Conservation (phyloP, 192 early-diverging fungal species). For the Pilobolus umbonatus region DNA sequence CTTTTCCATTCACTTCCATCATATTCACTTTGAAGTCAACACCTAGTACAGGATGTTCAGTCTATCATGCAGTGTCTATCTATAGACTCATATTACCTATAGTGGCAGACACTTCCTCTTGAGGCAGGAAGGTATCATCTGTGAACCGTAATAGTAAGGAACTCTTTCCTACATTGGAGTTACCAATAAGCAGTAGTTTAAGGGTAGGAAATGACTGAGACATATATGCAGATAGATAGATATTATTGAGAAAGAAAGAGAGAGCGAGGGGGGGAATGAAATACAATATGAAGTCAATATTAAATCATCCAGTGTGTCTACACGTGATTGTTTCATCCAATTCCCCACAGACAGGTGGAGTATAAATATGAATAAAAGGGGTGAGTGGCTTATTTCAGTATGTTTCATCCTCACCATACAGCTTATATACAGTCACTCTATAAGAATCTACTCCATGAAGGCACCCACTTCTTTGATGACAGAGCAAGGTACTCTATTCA, state of each 20-base stretch:
- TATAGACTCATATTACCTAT: slow-evolving; percentile 49
- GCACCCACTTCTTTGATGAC: slow-evolving; percentile 30
- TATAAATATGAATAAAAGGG: too few species aligned
- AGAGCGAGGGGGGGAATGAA: too few species aligned
- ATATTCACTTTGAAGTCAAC: slow-evolving; percentile 98
- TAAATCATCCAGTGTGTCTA: too few species aligned
- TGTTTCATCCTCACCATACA: neutral
- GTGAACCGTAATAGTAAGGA: slow-evolving; percentile 90
- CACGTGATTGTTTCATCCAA: too few species aligned
- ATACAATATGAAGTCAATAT: too few species aligned
- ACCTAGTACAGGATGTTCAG: slow-evolving; percentile 70
- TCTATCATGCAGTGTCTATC: neutral
- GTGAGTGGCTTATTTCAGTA: too few species aligned
- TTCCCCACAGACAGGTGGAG: too few species aligned
- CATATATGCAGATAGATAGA: neutral
- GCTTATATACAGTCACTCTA: slow-evolving; percentile 24
- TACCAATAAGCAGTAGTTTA: slow-evolving; percentile 95
- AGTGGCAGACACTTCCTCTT: slow-evolving; percentile 90
- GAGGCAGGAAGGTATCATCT: slow-evolving; percentile 89
- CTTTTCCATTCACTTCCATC: slow-evolving; percentile 74
- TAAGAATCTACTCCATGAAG: slow-evolving; percentile 22
- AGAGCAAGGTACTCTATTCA: slow-evolving; percentile 20
- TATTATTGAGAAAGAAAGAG: slow-evolving; percentile 2
- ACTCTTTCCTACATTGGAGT: slow-evolving; percentile 93
- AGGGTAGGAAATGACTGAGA: slow-evolving; percentile 58